Evolutionary conservation across 2,329 filamentous ascomycete species (phyloP).

Genomic region (Aspergillus hiratsukae): DNA sequence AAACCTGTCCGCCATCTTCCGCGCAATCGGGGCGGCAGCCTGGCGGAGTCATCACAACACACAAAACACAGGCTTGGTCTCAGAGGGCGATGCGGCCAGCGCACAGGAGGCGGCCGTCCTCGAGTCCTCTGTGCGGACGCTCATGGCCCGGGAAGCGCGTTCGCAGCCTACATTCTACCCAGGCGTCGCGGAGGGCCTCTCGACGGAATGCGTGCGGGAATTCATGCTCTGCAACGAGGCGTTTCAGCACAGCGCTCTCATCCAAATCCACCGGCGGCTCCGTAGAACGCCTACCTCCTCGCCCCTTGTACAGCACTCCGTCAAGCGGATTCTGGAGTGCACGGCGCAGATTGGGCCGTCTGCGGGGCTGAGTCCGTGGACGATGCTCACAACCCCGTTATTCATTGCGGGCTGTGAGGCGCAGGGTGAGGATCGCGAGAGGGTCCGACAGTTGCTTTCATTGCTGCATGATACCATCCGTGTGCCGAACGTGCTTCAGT

Average conservation of each 20-base stretch:
- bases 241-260: constrained; percentile 41
- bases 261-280: constrained; percentile 39
- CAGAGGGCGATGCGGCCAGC: not conserved
- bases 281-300: constrained; percentile 28
- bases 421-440: constrained; percentile 31
- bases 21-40: constrained; percentile 35
- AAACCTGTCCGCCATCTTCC: constrained; percentile 35
- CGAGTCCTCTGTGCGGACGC: constrained; percentile 29
- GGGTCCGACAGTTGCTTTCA: constrained; percentile 28
- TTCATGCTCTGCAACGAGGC: constrained; percentile 40
- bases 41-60: constrained; percentile 25
- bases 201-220: constrained; percentile 29
- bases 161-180: constrained; percentile 33
- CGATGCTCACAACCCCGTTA: constrained; percentile 40
- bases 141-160: constrained; percentile 30
- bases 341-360: constrained; percentile 36
- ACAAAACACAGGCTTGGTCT: constrained; percentile 15
- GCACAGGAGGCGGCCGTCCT: constrained; percentile 26
- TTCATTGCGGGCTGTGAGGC: constrained; percentile 43
- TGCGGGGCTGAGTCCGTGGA: constrained; percentile 38
- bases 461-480: constrained; percentile 37
- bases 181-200: constrained; percentile 30
- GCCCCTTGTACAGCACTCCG: constrained; percentile 30
- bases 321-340: constrained; percentile 37
- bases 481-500: constrained; percentile 40